Percentiles rank a stretch among this genome's conserved stretches.
Evolutionary conservation across 495 filamentous ascomycete genomes (phyloP).

Genomic region (Aspergillus incahuasiensis): DNA sequence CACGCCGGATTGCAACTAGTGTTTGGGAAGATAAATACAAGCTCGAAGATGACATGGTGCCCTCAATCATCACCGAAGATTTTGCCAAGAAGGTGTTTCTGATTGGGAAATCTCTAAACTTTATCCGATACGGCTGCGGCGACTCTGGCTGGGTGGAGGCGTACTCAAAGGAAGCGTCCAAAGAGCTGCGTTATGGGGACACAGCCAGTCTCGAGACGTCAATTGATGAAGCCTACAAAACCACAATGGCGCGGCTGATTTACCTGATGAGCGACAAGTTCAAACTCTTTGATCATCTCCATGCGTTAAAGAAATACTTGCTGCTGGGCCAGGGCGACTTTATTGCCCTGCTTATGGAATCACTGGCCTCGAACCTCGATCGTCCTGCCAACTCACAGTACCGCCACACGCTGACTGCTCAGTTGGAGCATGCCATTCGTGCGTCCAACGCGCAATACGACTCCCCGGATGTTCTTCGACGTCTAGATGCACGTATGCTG

Average conservation of each 20-base stretch:
- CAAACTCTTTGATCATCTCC: conserved; percentile 86
- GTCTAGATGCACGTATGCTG: conserved; percentile 93
- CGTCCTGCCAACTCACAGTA: conserved; percentile 94
- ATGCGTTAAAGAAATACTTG: conserved; percentile 90
- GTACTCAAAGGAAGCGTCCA: conserved; percentile 91
- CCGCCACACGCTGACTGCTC: conserved; percentile 90
- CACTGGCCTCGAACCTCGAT: conserved; percentile 84
- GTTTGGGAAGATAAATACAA: conserved; percentile 99
- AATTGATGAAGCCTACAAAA: conserved; percentile 96
- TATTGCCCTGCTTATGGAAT: conserved; percentile 96
- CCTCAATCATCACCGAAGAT: conserved; percentile 83
- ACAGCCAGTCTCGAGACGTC: conserved; percentile 85
- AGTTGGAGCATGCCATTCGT: conserved; percentile 94
- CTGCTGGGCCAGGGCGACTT: conserved; percentile 96
- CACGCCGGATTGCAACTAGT: conserved; percentile 68
- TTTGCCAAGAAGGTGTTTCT: conserved; percentile 95
- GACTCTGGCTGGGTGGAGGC: conserved; percentile 94
- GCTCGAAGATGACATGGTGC: conserved; percentile 78
- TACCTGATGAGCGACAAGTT: conserved; percentile 91
- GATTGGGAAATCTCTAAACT: conserved; percentile 97
- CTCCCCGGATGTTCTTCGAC: conserved; percentile 82
- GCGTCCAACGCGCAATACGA: conserved; percentile 97
- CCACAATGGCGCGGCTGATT: conserved; percentile 94
- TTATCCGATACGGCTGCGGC: conserved; percentile 90
- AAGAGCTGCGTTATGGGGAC: conserved; percentile 89